These are phyloP conservation scores for Funneliformis geosporum DNA, from an alignment of 192 early-diverging fungal species.

Conservation along the genomic window DNA sequence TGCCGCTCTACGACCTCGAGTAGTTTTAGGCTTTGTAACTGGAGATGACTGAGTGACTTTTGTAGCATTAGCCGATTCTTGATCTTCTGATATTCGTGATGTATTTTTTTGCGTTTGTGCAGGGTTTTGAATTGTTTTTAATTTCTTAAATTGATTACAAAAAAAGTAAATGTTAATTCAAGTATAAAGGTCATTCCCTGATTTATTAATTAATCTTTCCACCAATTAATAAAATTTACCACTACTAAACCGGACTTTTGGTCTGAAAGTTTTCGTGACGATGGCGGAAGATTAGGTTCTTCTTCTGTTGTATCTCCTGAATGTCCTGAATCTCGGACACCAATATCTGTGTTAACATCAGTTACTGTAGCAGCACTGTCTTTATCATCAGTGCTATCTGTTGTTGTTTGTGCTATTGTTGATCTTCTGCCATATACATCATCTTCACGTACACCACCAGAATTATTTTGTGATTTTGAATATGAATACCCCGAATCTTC, in stretches of 20 bases:
- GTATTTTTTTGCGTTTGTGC: neutral
- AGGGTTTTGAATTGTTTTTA: neutral
- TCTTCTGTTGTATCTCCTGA: constrained; percentile 6
- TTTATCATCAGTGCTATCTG: constrained; percentile 11
- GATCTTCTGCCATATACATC: neutral
- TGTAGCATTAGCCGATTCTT: neutral
- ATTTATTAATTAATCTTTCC: neutral
- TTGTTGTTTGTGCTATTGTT: constrained; percentile 13
- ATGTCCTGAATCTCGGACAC: neutral
- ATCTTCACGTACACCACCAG: neutral
- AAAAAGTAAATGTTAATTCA: neutral
- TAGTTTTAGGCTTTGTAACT: neutral
- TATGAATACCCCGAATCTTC: constrained; percentile 14
- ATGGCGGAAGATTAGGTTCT: neutral
- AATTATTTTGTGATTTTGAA: constrained; percentile 22
- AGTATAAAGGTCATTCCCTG: neutral
- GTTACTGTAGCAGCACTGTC: constrained; percentile 10
- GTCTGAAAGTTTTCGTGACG: neutral
- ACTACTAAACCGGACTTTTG: neutral
- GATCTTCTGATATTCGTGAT: neutral
- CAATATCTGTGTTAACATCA: neutral
- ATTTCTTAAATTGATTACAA: neutral
- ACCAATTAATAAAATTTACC: neutral
- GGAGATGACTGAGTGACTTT: neutral
- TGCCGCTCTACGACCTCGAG: neutral